A percentile compares a stretch with the other conserved stretches of the same genome.
Conservation (phyloP, 2,329 filamentous ascomycete species). For the Coleophoma cylindrospora region DNA sequence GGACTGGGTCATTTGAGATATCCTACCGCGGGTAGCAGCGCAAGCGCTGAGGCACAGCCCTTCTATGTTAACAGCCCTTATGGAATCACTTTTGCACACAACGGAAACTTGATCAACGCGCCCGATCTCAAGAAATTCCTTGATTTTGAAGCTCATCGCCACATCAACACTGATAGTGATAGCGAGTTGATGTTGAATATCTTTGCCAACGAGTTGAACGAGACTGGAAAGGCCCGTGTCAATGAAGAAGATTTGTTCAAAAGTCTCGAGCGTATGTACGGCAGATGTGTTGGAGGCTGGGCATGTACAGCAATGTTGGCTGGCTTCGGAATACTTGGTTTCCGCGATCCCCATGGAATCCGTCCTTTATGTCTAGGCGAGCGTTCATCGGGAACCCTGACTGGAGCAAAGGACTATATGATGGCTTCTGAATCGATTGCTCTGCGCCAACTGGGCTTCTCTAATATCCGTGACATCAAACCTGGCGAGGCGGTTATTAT, state of each 20-base stretch:
- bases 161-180: slow-evolving; percentile 77
- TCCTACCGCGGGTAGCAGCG: slow-evolving; percentile 80
- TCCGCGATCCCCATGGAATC: slow-evolving; percentile 76
- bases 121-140: slow-evolving; percentile 56
- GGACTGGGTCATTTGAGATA: slow-evolving; percentile 84
- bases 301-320: slow-evolving; percentile 80
- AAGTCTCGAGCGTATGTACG: slow-evolving; percentile 67
- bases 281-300: slow-evolving; percentile 68
- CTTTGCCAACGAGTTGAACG: slow-evolving; percentile 76
- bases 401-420: slow-evolving; percentile 75
- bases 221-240: slow-evolving; percentile 75
- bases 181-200: slow-evolving; percentile 85
- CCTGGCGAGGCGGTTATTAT: slow-evolving; percentile 86
- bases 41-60: slow-evolving; percentile 82
- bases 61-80: slow-evolving; percentile 90
- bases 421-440: slow-evolving; percentile 87
- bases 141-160: slow-evolving; percentile 29
- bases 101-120: slow-evolving; percentile 84
- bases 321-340: slow-evolving; percentile 74
- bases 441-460: slow-evolving; percentile 75
- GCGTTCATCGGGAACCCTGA: slow-evolving; percentile 57
- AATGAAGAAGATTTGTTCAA: slow-evolving; percentile 75
- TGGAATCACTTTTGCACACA: slow-evolving; percentile 76
- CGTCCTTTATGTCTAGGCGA: slow-evolving; percentile 77
- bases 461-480: slow-evolving; percentile 68